Base-by-base conservation (phyloP, 257 asterid species). In the Cordia subcordata region DNA sequence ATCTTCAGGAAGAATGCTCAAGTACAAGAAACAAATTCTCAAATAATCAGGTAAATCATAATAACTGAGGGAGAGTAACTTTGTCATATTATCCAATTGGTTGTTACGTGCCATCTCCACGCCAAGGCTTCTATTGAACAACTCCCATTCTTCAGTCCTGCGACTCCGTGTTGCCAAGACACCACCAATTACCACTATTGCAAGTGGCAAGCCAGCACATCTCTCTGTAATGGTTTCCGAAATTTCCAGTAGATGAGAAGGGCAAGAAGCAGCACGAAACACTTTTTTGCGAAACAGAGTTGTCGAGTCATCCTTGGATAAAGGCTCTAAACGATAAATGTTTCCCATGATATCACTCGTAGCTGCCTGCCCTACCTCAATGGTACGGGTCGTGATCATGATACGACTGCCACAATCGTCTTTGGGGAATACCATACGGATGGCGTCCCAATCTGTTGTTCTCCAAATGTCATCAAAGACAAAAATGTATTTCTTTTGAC, bases 151-250 rank as follows among this genome's bases (percentile, higher is more conserved):
- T 0, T 21, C 57, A 8, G 15, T 20, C 6, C 13, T 16, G 8
- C 10, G 4, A 3, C 50, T 37, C 52, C 57, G 49, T 21, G 33
- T 52, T 14, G 75, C 63, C 23, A 72, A 65, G 45, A 72, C 70
- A 11, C 78, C 70, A 47, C 70, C 63, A 19, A 72, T 39, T 2
- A 58, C 60, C 5, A 63, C 78, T 21, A 66, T 66, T 0, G 82
- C 79, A 22, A 68, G 71, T 5, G 79, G 74, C 66, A 77, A 47
- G 12, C 79, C 82, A 2, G 67, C 60, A 40, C 77, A 72, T 38
- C 67, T 65, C 16, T 44, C 59, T 0, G 62, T 40, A 14, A 75
- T 47, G 1, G 16, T 55, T 9, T 19, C 1, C 1, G 66, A 52
- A 53, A 71, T 49, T 27, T 61, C 50, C 1, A 40, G 44, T 11